Conservation (phyloP, 371 early-diverging fungal genomes). For the Scutellospora calospora region DNA sequence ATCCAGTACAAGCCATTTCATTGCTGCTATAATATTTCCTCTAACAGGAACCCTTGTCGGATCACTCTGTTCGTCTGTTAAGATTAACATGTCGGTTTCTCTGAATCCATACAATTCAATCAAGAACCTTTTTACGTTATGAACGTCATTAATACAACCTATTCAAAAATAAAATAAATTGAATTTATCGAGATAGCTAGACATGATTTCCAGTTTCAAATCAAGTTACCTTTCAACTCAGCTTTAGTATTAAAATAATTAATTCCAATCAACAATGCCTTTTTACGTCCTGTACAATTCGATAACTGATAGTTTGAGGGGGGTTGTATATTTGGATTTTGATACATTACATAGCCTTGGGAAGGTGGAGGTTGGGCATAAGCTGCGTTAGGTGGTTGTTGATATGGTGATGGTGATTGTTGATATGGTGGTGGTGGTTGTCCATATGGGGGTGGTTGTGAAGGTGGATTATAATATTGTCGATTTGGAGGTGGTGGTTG, state of each 20-base stretch:
- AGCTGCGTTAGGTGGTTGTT: too few species aligned
- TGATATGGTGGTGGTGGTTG: background rate
- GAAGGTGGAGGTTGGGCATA: background rate
- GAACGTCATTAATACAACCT: slow-evolving; percentile 94
- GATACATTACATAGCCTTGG: too few species aligned
- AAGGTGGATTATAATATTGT: background rate
- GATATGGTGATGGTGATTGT: background rate
- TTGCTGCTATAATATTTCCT: slow-evolving; percentile 83
- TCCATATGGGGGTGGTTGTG: background rate
- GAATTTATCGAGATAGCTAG: background rate
- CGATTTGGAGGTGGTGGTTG: background rate
- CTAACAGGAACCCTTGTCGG: slow-evolving; percentile 77
- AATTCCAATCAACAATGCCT: slow-evolving; percentile 92
- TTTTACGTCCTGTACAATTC: slow-evolving; percentile 80
- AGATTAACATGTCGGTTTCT: slow-evolving; percentile 76
- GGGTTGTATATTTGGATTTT: too few species aligned
- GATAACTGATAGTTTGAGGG: slow-evolving; percentile 55
- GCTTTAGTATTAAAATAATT: slow-evolving; percentile 82
- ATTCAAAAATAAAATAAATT: too few species aligned
- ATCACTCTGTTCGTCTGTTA: slow-evolving; percentile 88
- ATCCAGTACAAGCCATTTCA: slow-evolving; percentile 89
- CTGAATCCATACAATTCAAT: slow-evolving; percentile 63
- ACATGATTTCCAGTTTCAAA: background rate
- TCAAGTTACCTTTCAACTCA: slow-evolving; percentile 64
- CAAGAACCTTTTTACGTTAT: slow-evolving; percentile 81